These are phyloP conservation scores for Gautieria morchelliformis DNA, from an alignment of 768 basidiomycete species.

Conservation along the genomic window DNA sequence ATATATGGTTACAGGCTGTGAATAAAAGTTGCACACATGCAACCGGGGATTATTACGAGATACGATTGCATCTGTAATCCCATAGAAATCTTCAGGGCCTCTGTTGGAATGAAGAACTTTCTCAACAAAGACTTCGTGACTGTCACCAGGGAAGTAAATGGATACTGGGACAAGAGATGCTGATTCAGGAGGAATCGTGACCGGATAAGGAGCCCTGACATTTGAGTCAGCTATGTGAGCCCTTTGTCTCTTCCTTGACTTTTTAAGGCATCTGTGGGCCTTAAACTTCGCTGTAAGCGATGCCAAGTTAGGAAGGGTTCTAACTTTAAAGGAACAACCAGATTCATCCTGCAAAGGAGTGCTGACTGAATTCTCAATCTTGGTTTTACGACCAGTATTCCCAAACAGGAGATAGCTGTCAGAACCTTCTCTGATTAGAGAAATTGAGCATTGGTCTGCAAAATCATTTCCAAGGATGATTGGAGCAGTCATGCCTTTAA, in stretches of 20 bases:
- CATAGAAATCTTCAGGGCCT: slow-evolving; percentile 2
- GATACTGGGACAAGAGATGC: too few species aligned
- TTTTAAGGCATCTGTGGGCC: too few species aligned
- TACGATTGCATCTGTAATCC: background rate
- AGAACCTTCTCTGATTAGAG: slow-evolving; percentile 9
- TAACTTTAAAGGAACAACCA: background rate
- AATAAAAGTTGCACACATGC: background rate
- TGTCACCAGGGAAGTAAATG: too few species aligned
- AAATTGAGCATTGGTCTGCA: slow-evolving; percentile 24
- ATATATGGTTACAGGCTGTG: background rate
- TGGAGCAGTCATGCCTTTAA: slow-evolving; percentile 15
- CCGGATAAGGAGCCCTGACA: too few species aligned
- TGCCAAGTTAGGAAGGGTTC: background rate
- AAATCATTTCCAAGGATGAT: slow-evolving; percentile 18
- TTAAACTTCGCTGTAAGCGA: too few species aligned
- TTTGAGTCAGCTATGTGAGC: too few species aligned
- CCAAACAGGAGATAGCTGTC: slow-evolving; percentile 13
- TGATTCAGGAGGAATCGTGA: too few species aligned
- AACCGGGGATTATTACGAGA: background rate
- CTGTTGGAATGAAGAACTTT: background rate
- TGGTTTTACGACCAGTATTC: background rate
- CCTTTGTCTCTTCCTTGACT: too few species aligned
- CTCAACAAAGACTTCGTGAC: too few species aligned
- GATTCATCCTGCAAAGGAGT: background rate
- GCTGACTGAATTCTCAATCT: background rate